phyloP scores from a whole-genome alignment of 2,329 filamentous ascomycete genomes.

The Penicillium polonicum region DNA sequence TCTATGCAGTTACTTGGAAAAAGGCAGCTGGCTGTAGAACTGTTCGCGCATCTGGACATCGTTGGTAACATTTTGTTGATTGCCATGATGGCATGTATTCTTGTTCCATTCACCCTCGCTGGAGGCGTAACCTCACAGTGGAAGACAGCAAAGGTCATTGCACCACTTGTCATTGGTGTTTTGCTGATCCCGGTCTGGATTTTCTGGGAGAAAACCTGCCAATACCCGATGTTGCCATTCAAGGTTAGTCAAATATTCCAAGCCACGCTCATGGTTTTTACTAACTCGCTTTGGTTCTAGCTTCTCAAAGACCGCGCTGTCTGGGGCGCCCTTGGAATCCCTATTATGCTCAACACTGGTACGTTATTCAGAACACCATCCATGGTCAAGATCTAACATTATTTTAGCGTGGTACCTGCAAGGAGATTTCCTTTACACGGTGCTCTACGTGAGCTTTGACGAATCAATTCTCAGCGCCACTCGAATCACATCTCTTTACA shows the following conservation, averaged over 20 bases:
- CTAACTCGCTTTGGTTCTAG: constrained; percentile 13
- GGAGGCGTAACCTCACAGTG: constrained; percentile 51
- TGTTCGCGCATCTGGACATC: constrained; percentile 59
- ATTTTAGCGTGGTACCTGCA: constrained; percentile 60
- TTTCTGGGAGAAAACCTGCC: constrained; percentile 54
- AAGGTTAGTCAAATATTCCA: constrained; percentile 26
- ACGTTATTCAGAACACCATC: neutral
- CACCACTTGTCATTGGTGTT: constrained; percentile 54
- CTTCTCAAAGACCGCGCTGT: constrained; percentile 64
- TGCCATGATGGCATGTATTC: constrained; percentile 52
- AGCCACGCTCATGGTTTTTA: neutral
- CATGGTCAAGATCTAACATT: neutral
- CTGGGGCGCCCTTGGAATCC: constrained; percentile 63
- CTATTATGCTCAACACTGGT: constrained; percentile 31
- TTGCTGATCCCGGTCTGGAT: constrained; percentile 51
- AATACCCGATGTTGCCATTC: constrained; percentile 60
- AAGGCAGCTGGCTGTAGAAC: constrained; percentile 38
- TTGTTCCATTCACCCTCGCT: constrained; percentile 59
- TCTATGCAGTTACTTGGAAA: constrained; percentile 46
- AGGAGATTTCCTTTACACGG: constrained; percentile 63
- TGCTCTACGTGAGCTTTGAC: constrained; percentile 61
- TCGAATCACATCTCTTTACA: constrained; percentile 61
- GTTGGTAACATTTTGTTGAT: constrained; percentile 55
- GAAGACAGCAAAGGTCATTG: constrained; percentile 52
- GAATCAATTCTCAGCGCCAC: constrained; percentile 58